phyloP scores from a whole-genome alignment of 2,329 filamentous ascomycete genomes.

The Aspergillus sp. region DNA sequence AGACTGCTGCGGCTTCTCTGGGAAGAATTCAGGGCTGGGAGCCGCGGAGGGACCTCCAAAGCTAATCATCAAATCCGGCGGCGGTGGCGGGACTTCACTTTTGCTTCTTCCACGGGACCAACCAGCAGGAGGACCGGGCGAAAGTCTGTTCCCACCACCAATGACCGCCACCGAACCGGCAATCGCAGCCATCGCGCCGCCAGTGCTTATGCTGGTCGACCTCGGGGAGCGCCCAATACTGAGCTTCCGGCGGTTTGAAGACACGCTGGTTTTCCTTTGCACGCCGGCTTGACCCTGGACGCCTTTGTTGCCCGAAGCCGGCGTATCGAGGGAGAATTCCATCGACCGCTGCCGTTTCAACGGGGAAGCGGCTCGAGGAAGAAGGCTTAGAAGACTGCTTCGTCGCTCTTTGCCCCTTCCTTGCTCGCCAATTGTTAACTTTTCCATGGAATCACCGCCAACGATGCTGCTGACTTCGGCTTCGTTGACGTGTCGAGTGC shows the following conservation, averaged over 20 bases:
- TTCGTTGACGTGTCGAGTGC: constrained; percentile 45
- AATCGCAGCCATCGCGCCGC: constrained; percentile 38
- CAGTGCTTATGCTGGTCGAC: constrained; percentile 35
- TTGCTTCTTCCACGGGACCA: constrained; percentile 46
- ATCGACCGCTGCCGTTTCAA: constrained; percentile 39
- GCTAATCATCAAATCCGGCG: constrained; percentile 48
- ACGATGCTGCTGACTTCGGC: constrained; percentile 45
- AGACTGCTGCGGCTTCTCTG: constrained; percentile 9
- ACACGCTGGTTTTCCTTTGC: constrained; percentile 26
- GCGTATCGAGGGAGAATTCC: constrained; percentile 23
- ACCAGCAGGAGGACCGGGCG: constrained; percentile 35
- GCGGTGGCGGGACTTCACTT: constrained; percentile 48
- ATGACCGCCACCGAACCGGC: constrained; percentile 41
- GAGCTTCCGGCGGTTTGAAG: constrained; percentile 28
- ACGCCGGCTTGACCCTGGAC: constrained; percentile 13
- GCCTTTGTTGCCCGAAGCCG: constrained; percentile 17
- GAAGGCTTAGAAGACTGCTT: constrained; percentile 41
- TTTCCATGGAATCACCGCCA: constrained; percentile 38
- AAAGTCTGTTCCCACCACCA: constrained; percentile 42
- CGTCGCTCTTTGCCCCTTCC: constrained; percentile 36
- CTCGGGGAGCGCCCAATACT: constrained; percentile 32
- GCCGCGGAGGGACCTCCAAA: constrained; percentile 52
- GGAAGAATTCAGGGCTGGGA: constrained; percentile 45
- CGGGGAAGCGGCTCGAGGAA: constrained; percentile 35
- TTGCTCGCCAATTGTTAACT: constrained; percentile 25